phyloP scores from a whole-genome alignment of 805 yeast genomes.

The Lipomyces japonicus region DNA sequence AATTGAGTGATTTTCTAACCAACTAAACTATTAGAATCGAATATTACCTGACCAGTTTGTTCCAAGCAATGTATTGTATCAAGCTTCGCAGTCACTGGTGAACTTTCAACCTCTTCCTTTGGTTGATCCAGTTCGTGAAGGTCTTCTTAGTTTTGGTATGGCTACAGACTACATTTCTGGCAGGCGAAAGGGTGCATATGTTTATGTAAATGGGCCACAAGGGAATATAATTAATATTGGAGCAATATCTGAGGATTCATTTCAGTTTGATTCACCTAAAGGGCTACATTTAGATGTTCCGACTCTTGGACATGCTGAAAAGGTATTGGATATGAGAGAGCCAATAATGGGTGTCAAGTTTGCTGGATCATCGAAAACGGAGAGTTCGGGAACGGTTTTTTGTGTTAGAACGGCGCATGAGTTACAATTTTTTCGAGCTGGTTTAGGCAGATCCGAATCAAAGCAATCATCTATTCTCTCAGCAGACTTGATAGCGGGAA shows the following conservation, averaged over 20 bases:
- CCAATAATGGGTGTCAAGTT: conserved; percentile 18
- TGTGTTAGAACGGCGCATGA: conserved; percentile 10
- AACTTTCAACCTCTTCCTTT: not conserved
- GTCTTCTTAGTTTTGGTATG: conserved; percentile 13
- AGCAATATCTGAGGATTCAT: not conserved
- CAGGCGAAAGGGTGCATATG: conserved; percentile 5
- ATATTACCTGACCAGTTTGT: conserved; percentile 15
- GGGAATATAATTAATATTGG: conserved; percentile 6
- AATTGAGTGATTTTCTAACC: too few species aligned
- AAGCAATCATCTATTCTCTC: not conserved
- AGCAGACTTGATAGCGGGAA: conserved; percentile 3
- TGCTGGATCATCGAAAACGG: conserved; percentile 18
- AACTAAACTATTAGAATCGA: conserved; percentile 2
- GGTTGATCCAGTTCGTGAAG: conserved; percentile 6
- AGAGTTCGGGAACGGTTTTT: conserved; percentile 11
- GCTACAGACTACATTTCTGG: conserved; percentile 2
- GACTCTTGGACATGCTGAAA: not conserved
- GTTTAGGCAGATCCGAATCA: conserved; percentile 11
- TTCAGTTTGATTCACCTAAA: conserved; percentile 2
- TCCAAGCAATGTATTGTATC: conserved; percentile 12
- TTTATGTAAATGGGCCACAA: conserved; percentile 10
- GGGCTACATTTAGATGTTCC: conserved; percentile 6
- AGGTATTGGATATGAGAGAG: conserved; percentile 1
- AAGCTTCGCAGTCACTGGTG: not conserved
- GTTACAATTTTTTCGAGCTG: conserved; percentile 22